A percentile compares a stretch with the other conserved stretches of the same genome.
phyloP scores from a whole-genome alignment of 257 asterid species.

The Solanum etuberosum region DNA sequence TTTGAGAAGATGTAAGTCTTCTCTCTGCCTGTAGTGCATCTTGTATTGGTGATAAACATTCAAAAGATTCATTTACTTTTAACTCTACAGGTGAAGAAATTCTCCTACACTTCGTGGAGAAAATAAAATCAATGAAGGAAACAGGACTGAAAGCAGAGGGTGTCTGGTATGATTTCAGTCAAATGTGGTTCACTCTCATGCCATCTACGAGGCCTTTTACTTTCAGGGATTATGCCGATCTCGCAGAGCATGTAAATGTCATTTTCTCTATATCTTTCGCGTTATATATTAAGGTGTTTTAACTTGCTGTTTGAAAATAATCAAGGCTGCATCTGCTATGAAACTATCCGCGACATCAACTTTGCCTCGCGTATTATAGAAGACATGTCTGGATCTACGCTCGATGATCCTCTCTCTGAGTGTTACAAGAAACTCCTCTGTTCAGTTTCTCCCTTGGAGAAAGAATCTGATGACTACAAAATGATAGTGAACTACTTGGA shows the following conservation, averaged over 20 bases:
- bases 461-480: constrained; percentile 53
- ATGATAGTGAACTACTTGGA: constrained; percentile 65
- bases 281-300: not conserved
- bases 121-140: constrained; percentile 7
- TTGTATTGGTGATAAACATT: not conserved
- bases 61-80: not conserved
- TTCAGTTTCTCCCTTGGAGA: constrained; percentile 33
- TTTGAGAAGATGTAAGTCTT: constrained; percentile 47
- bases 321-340: constrained; percentile 69
- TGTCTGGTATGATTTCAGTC: constrained; percentile 60
- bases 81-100: constrained; percentile 46
- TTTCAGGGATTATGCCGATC: constrained; percentile 36
- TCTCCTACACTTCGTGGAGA: constrained; percentile 29
- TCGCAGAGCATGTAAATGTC: constrained; percentile 55
- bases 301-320: not conserved
- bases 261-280: not conserved
- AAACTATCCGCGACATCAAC: constrained; percentile 59
- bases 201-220: constrained; percentile 62
- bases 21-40: not conserved
- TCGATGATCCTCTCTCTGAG: constrained; percentile 71
- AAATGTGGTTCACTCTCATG: constrained; percentile 55
- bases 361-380: constrained; percentile 72
- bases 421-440: constrained; percentile 66
- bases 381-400: constrained; percentile 56
- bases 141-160: constrained; percentile 22